Evolutionary conservation across 352 stramenopile genomes (phyloP).

Genomic region (Elongisporangium anandrum): DNA sequence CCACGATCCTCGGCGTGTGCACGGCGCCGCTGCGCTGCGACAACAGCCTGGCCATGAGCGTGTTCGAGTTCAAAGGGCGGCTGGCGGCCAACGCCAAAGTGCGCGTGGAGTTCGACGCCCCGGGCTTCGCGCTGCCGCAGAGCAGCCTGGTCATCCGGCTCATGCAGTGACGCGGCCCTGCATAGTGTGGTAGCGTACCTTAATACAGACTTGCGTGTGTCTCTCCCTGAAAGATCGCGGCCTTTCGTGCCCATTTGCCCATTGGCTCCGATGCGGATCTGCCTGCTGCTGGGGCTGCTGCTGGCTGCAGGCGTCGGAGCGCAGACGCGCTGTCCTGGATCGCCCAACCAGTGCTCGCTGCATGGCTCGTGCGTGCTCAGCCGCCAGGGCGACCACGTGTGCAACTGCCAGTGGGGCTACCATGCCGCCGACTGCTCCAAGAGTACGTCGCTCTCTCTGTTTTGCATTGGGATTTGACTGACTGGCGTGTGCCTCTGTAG

Average conservation of each 20-base stretch:
- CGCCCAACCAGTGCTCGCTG: conserved; percentile 64
- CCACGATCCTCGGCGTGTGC: conserved; percentile 34
- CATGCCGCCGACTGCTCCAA: conserved; percentile 49
- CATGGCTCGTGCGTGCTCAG: conserved; percentile 65
- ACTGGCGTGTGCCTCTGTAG: conserved; percentile 15
- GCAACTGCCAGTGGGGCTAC: conserved; percentile 79
- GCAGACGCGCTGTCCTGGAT: conserved; percentile 40
- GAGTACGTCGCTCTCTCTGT: conserved; percentile 35
- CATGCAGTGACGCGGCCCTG: conserved; percentile 1
- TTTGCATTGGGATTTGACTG: no score
- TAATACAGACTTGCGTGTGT: conserved; percentile 5
- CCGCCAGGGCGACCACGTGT: conserved; percentile 55
- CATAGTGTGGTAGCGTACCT: neutral
- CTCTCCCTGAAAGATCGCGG: conserved; percentile 2
- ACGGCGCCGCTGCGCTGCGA: conserved; percentile 27
- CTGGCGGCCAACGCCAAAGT: conserved; percentile 26
- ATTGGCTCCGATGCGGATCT: conserved; percentile 3
- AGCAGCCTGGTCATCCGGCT: conserved; percentile 32
- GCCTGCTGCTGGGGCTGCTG: conserved; percentile 3
- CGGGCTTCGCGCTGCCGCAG: conserved; percentile 38
- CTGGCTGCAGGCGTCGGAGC: neutral
- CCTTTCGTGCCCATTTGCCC: neutral
- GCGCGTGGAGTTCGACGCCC: conserved; percentile 35
- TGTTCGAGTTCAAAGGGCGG: conserved; percentile 26
- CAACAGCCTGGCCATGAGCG: conserved; percentile 34